Evolutionary conservation across 23 red algal genomes (phyloP), one percentile per base, ranked within the genome.

Genomic region (Gracilaria gracilis): DNA sequence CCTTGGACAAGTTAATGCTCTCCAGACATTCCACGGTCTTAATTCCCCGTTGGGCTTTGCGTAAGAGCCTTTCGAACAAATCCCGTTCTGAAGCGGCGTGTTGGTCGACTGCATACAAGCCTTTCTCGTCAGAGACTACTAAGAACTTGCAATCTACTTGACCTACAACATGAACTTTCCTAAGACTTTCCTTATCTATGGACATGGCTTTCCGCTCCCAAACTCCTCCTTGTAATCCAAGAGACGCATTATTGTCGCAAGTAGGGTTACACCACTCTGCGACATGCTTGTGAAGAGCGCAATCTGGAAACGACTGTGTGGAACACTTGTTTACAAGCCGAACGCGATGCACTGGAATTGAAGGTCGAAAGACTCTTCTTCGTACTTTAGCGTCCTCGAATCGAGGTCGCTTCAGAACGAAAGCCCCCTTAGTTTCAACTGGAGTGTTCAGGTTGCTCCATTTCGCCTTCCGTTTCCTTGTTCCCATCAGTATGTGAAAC

Each of bases 21-120:
- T 39, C 69, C 9, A 20, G 40, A 51, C 72, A 77, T 4, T 77
- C 46, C 20, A 50, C 72, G 16, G 16, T 1, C 9, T 50, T 27
- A 40, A 85, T 83, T 61, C 31, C 40, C 12, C 37, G 50, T 38
- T 37, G 24, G 25, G 80, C 35, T 51, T 82, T 87, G n/a, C 77
- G 35, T 66, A 84, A 29, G 7, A 86, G 38, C 20, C 67, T 84
- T 78, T 98, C 96, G 59, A 82, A 95, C 39, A 91, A 83, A 38
- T 82, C 79, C 65, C 96, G 65, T 61, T 98, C 96, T 90, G 87
- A 93, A 20, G 88, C 93, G 17, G 96, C 96, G 75, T 98, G 96
- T 74, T 98, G 96, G 50, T 98, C 96, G 9, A 95, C 47, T 53
- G 81, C 84, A 82, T 93, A 95, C 62, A 98, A 50, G 14, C 44